Evolutionary conservation across 192 early-diverging fungal species (phyloP), one percentile per base, ranked within the genome.

Genomic region (Coemansia asiatica): DNA sequence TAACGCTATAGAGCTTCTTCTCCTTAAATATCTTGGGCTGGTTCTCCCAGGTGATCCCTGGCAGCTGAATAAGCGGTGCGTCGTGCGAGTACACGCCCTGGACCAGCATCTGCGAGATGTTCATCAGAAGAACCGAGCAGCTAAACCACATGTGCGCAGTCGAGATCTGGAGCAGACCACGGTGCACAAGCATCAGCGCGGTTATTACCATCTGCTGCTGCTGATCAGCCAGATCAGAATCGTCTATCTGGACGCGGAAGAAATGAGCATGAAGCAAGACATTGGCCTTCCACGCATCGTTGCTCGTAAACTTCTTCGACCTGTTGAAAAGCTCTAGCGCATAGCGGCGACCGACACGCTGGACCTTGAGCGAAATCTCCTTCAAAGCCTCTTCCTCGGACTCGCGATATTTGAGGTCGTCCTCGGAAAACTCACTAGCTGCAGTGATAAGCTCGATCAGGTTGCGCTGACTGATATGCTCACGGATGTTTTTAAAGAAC

Each of bases 401-500:
- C 5, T 67, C 60, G 58, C 81, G 66, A 66, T 76, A 84, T 54
- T 76, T 78, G 9, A 77, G 36, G 36, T 71, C 71, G 53, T 74
- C 75, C 56, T 69, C 71, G 15, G 63, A 72, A 72, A 91, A 96
- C 80, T 96, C 94, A 33, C 83, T 73, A 33, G 92, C 87, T 10
- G 85, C 85, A 22, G 89, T 77, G 31, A 96, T 72, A 27, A 95
- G 79, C 57, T 93, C 92, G 33, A 95, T 76, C 61, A 95, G 71
- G 55, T 90, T 87, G 48, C 68, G 68, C 63, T 86, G 74, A 19
- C 76, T 86, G 26, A 87, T 85, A 31, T 84, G 86, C 59, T 95
- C 93, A 57, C 90, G 92, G 62, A 97, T 74, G 51, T 93, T 91
- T 70, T 91, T 92, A 74, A 96, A 97, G 83, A 93, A 97, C 8